phyloP scores from a whole-genome alignment of 768 basidiomycete genomes.

The Suillus variegatus region DNA sequence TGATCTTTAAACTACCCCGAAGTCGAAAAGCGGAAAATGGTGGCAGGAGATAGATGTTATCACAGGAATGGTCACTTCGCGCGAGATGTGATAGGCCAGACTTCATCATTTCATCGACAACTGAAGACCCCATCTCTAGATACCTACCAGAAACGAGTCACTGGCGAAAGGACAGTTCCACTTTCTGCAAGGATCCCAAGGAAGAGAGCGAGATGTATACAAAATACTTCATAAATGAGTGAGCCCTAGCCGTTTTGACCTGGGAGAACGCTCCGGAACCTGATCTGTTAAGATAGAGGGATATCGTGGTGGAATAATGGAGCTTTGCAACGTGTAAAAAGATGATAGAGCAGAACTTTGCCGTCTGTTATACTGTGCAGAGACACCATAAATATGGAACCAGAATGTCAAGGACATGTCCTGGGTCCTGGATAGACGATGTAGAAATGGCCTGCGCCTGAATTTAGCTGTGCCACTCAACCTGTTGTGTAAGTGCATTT shows the following conservation, averaged over 20 bases:
- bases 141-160: background rate
- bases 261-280: background rate
- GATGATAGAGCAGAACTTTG: background rate
- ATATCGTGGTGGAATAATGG: background rate
- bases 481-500: background rate
- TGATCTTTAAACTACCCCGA: background rate
- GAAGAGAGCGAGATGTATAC: background rate
- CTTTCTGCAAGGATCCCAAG: background rate
- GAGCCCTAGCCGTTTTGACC: background rate
- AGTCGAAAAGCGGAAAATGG: background rate
- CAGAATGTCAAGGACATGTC: background rate
- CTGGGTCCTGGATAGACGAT: background rate
- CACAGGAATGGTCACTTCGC: background rate
- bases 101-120: background rate
- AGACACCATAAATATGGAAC: background rate
- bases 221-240: background rate
- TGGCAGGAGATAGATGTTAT: background rate
- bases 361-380: background rate
- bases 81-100: background rate
- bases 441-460: background rate
- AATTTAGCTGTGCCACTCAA: background rate
- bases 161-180: background rate
- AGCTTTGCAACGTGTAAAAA: background rate
- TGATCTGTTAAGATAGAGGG: background rate
- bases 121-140: background rate